These are phyloP conservation scores for Casaregolazyma suthepensis DNA, from an alignment of 1,139 yeast species.

Conservation along the genomic window DNA sequence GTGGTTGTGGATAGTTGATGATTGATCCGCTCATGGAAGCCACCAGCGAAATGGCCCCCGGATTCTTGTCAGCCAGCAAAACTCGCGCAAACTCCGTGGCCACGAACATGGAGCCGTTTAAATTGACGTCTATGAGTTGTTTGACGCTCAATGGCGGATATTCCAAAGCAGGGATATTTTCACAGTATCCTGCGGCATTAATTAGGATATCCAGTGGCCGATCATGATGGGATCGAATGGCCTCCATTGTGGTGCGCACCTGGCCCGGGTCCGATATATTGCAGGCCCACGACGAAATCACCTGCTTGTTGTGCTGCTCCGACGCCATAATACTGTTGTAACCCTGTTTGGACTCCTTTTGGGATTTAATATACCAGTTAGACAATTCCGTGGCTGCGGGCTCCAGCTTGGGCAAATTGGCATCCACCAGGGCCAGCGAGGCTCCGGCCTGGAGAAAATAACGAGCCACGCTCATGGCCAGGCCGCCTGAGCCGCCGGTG, in stretches of 20 bases:
- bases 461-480: constrained; percentile 49
- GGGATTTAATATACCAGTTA: constrained; percentile 42
- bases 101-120: constrained; percentile 70
- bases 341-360: not conserved
- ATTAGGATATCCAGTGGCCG: constrained; percentile 59
- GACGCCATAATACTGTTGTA: constrained; percentile 6
- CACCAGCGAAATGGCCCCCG: constrained; percentile 66
- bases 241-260: constrained; percentile 53
- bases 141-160: constrained; percentile 71
- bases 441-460: constrained; percentile 28
- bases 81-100: constrained; percentile 61
- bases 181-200: constrained; percentile 82
- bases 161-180: constrained; percentile 69
- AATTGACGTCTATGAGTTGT: constrained; percentile 62
- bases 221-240: constrained; percentile 46
- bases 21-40: constrained; percentile 85
- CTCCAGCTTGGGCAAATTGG: constrained; percentile 51
- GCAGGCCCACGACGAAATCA: constrained; percentile 63
- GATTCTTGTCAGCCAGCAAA: constrained; percentile 43
- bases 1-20: constrained; percentile 78
- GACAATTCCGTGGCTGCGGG: constrained; percentile 55
- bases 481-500: constrained; percentile 83
- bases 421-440: constrained; percentile 62
- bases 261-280: constrained; percentile 62
- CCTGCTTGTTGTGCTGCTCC: constrained; percentile 15